Base-by-base conservation (phyloP, 169 alveolate species). In the Cyclospora cayetanensis region DNA sequence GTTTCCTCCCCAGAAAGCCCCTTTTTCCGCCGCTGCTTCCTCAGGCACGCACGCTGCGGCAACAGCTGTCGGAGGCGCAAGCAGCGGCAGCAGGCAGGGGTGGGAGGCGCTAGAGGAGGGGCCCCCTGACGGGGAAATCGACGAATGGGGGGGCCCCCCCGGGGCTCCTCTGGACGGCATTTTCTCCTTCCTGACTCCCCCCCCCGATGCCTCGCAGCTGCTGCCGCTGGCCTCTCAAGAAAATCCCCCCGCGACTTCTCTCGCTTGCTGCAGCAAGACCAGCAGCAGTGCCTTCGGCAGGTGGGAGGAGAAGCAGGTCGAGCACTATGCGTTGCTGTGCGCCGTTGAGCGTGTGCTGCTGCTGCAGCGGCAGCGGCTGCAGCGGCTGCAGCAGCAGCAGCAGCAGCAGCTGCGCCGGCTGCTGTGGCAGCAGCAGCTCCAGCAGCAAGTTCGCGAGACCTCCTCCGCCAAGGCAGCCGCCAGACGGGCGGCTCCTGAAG, bases 261-360 rank as follows among this genome's bases (percentile, higher is more conserved):
- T n/a, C n/a, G n/a, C n/a, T n/a, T n/a, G 65, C 84, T 39, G 65
- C 85, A 74, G 85, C 85, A 74, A 63, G 65, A 74, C 65, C 85
- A 74, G 85, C 63, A 74, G 85, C 85, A 74, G 85, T 39, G 20
- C 65, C 1, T 39, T 74, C 65, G 41, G 65, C 22, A 37, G 41
- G 52, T 22, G 27, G 63, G 85, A 74, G 65, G 39, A 15, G 85
- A 74, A 74, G 63, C 65, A 34, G 4, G 85, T 87, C 7, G 87
- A 87, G 72, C 86, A 55, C 86, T 87, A 29, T 46, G 92, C 86
- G 1, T 41, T 87, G 43, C 74, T 87, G 43, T 87, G 92, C 55
- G n/a, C 74, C 43, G 41, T 87, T 5, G 87, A 87, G 63, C 9
- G 25, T 20, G 72, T 12, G 87, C 39, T 87, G 52, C 70, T 27